Evolutionary conservation across 371 early-diverging fungal genomes (phyloP), one percentile per base, ranked within the genome.

Genomic region (Capillidium heterosporum): DNA sequence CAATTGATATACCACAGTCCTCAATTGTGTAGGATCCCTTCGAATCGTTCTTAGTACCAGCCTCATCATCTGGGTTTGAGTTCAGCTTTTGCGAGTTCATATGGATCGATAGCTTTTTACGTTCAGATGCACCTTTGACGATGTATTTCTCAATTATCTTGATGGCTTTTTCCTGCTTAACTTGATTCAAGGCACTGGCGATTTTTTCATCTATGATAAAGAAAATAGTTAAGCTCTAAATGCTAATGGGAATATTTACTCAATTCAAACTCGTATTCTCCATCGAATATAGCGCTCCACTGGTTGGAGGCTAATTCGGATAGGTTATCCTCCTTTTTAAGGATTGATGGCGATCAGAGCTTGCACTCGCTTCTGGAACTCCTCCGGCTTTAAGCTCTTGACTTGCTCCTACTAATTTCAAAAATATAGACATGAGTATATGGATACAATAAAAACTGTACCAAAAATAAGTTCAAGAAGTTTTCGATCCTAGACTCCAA

Each of bases 271-370:
- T 90, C 87, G 67, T 88, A 91, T 66, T 82, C 85, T 1, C 81
- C 80, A 0, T 80, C 77, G 32, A 67, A 65, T 35, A 95, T 82
- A 63, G 85, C 84, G 3, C 67, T 65, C 91, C 91, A 91, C 57
- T 82, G 76, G 29, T 82, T 76, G 46, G 71, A 63, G 24, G 83
- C 76, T 67, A 91, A 91, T 61, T 86, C 79, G 15, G 67, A 67
- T 57, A 93, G 59, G 57, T 87, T 87, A 71, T 92, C 90, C 61
- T 85, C 82, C 70, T 88, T 89, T 59, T 91, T 91, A 29, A 82
- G 65, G 63, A 82, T 77, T 44, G 75, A 75, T n/a, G 26, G 73
- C 70, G 31, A 82, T 84, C 28, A 89, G 62, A 23, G 90, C 78
- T 49, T 76, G 71, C 1, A 78, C 71, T 58, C 89, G 83, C 48